phyloP scores from a whole-genome alignment of 345 rosid genomes.

The Kandelia obovata region DNA sequence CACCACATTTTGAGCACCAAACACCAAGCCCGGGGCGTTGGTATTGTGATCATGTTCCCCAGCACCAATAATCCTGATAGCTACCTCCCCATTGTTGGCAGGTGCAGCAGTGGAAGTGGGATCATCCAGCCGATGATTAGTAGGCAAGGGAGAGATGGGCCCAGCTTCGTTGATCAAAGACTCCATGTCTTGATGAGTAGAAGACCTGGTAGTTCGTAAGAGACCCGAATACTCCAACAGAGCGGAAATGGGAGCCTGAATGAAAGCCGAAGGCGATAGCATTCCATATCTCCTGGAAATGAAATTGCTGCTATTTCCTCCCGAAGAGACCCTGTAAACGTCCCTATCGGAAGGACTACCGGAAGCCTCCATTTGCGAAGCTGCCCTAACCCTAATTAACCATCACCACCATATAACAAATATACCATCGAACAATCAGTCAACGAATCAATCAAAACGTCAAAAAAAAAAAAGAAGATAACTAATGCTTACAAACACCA shows the following conservation, averaged over 20 bases:
- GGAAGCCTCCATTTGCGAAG: constrained; percentile 67
- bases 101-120: constrained; percentile 23
- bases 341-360: constrained; percentile 46
- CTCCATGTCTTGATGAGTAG: constrained; percentile 48
- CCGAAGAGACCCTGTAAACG: constrained; percentile 55
- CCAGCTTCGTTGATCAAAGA: constrained; percentile 33
- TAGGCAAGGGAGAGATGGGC: constrained; percentile 9
- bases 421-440: constrained; percentile 12
- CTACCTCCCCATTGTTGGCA: constrained; percentile 66
- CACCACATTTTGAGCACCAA: constrained; percentile 35
- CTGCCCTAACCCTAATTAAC: constrained; percentile 54
- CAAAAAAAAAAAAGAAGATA: constrained; percentile 9
- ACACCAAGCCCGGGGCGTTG: constrained; percentile 52
- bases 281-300: constrained; percentile 64
- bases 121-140: constrained; percentile 38
- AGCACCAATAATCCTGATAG: constrained; percentile 90
- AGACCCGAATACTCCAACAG: constrained; percentile 93
- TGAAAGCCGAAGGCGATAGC: constrained; percentile 72
- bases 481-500: not conserved
- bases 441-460: constrained; percentile 7
- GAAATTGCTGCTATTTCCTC: constrained; percentile 25
- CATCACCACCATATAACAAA: not conserved
- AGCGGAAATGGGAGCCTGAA: constrained; percentile 86
- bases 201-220: constrained; percentile 47
- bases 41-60: constrained; percentile 61